Percentiles rank a stretch among this genome's conserved stretches.
These are phyloP conservation scores for Trichoderma koningii DNA, from an alignment of 2,329 filamentous ascomycete species.

Conservation along the genomic window DNA sequence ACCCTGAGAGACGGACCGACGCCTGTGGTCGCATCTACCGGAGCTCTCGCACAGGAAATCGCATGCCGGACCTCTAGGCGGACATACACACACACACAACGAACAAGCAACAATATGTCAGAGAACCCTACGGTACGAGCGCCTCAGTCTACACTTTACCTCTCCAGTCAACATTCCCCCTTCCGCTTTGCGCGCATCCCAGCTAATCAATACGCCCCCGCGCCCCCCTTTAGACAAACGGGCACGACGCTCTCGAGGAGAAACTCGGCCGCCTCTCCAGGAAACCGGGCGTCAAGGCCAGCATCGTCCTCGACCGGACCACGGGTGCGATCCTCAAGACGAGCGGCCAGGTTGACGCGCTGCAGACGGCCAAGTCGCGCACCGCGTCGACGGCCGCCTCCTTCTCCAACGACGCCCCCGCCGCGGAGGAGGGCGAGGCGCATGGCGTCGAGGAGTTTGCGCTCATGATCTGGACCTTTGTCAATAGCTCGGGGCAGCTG, in stretches of 20 bases:
- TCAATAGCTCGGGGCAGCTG: slow-evolving; percentile 67
- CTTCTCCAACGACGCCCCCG: slow-evolving; percentile 50
- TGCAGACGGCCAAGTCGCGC: slow-evolving; percentile 46
- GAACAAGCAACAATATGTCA: background rate
- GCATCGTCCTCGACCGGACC: slow-evolving; percentile 71
- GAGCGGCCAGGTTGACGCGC: slow-evolving; percentile 66
- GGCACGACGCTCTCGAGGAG: slow-evolving; percentile 64
- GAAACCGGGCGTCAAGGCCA: slow-evolving; percentile 78
- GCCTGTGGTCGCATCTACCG: slow-evolving; percentile 12
- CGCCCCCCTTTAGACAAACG: slow-evolving; percentile 40
- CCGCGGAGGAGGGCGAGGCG: slow-evolving; percentile 51
- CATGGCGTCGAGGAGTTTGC: slow-evolving; percentile 72
- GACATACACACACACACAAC: background rate
- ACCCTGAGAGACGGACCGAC: slow-evolving; percentile 8
- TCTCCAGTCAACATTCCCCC: background rate
- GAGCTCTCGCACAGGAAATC: background rate
- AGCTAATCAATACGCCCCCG: background rate
- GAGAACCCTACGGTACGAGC: slow-evolving; percentile 21
- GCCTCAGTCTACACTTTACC: background rate
- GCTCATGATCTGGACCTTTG: slow-evolving; percentile 73
- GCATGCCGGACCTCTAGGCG: background rate
- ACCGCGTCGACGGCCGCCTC: slow-evolving; percentile 43
- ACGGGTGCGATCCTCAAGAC: slow-evolving; percentile 75
- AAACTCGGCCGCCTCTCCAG: slow-evolving; percentile 70
- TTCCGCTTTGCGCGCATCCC: background rate